These are phyloP conservation scores for Penicillium pancosmium DNA, from an alignment of 495 filamentous ascomycete genomes.

Conservation along the genomic window DNA sequence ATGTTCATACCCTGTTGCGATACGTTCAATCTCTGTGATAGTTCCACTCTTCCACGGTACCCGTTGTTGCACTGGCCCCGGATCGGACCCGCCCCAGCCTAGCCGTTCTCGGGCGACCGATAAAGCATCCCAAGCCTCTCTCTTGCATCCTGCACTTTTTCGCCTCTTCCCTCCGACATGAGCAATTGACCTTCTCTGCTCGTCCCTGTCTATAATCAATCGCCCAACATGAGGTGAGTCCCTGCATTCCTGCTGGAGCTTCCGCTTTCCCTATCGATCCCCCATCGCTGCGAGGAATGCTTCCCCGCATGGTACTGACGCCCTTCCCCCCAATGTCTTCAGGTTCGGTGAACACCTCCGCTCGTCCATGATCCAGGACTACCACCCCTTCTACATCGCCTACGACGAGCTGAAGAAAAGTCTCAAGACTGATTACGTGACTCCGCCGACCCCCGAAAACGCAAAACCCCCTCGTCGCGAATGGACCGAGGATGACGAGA, in stretches of 20 bases:
- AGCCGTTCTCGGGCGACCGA: constrained; percentile 23
- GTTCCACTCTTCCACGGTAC: not conserved
- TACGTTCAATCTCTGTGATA: too few species aligned
- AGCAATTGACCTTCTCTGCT: constrained; percentile 18
- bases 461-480: constrained; percentile 59
- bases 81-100: constrained; percentile 7
- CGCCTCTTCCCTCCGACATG: constrained; percentile 19
- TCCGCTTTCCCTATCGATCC: too few species aligned
- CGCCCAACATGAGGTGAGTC: constrained; percentile 35
- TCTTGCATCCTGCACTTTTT: constrained; percentile 5
- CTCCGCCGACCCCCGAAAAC: constrained; percentile 55
- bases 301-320: constrained; percentile 14
- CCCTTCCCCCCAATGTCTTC: constrained; percentile 30
- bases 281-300: constrained; percentile 6
- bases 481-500: constrained; percentile 94
- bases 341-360: constrained; percentile 98
- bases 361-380: constrained; percentile 91
- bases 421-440: constrained; percentile 73
- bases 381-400: constrained; percentile 94
- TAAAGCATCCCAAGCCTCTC: constrained; percentile 17
- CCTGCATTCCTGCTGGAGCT: not conserved
- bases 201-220: not conserved
- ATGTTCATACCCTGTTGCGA: too few species aligned
- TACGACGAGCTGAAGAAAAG: constrained; percentile 91
- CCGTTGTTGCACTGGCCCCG: not conserved